Conservation (phyloP, 345 rosid species). For the Trapa bicornis region DNA sequence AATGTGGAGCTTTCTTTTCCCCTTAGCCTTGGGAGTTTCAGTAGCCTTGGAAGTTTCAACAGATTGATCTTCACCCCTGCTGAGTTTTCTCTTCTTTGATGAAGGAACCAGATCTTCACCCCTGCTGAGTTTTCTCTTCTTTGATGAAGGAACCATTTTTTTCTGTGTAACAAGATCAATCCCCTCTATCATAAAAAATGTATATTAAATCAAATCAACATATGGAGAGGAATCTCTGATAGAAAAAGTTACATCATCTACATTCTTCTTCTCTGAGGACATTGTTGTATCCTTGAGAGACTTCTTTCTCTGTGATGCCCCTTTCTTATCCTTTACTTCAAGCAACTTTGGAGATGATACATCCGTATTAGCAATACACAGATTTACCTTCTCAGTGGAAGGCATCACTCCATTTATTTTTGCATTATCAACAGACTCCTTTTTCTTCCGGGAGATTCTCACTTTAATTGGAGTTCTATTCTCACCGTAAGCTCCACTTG, state of each 20-base stretch:
- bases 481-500: conserved; percentile 5
- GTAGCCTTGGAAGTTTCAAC: no score
- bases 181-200: conserved; percentile 1
- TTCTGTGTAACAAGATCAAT: conserved; percentile 13
- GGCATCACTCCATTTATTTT: neutral
- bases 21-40: no score
- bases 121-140: conserved; percentile 36
- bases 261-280: conserved; percentile 26
- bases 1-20: no score
- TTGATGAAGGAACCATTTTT: conserved; percentile 47
- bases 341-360: conserved; percentile 32
- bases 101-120: conserved; percentile 19
- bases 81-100: no score
- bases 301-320: conserved; percentile 31
- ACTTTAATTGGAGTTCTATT: conserved; percentile 11
- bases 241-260: conserved; percentile 29
- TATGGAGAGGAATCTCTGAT: conserved; percentile 3
- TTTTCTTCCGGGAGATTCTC: conserved; percentile 7
- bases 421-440: neutral
- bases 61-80: no score
- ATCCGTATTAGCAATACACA: conserved; percentile 27
- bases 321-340: conserved; percentile 46
- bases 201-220: conserved; percentile 3
- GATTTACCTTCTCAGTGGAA: conserved; percentile 17
- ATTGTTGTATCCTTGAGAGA: conserved; percentile 25